Evolutionary conservation across 768 basidiomycete species (phyloP), one percentile per base, ranked within the genome.

Genomic region (Neoboletus subvelutipes): DNA sequence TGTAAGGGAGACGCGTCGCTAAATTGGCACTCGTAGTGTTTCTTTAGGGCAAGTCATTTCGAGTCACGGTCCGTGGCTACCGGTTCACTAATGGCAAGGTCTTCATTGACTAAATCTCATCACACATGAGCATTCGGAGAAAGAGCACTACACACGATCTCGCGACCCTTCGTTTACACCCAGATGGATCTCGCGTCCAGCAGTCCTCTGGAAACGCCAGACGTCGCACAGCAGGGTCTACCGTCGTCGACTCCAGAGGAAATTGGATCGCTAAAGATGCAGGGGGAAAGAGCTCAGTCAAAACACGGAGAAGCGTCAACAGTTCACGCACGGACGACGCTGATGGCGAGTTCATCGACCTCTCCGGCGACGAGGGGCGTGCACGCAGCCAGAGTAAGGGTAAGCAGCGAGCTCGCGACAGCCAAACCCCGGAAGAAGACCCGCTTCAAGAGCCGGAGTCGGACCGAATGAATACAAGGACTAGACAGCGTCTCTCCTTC

Each of bases 211-310:
- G 50, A 5, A 81, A 78, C 41, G 56, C 67, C 2, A 64, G 67
- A 26, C 65, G 62, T 7, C 72, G 76, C 54, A 74, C 70, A 31
- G 73, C 76, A 18, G 70, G 62, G 33, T 66, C 67, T 43, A 69
- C 75, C 15, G 69, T 78, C 4, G 73, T 75, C 50, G 81, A 83
- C 67, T 54, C 73, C 2, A 77, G 80, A 46, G 84, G 82, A 13
- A 85, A 86, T 57, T 87, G 85, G 83, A 79, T 87, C 22, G 87
- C 88, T 11, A 73, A 67, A 34, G 86, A 89, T 64, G 87, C 87
- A 2, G 86, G 80, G 18, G 87, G 88, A 2, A 67, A 70, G 33
- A 71, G 66, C 8, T 75, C 64, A 4, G 75, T 82, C 64, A 74
- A 71, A 62, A 72, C 64, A 63, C 75, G 74, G 55, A 76, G 59